These are phyloP conservation scores for Trichosporon faecale DNA, from an alignment of 1,284 basidiomycete genomes.

Conservation along the genomic window DNA sequence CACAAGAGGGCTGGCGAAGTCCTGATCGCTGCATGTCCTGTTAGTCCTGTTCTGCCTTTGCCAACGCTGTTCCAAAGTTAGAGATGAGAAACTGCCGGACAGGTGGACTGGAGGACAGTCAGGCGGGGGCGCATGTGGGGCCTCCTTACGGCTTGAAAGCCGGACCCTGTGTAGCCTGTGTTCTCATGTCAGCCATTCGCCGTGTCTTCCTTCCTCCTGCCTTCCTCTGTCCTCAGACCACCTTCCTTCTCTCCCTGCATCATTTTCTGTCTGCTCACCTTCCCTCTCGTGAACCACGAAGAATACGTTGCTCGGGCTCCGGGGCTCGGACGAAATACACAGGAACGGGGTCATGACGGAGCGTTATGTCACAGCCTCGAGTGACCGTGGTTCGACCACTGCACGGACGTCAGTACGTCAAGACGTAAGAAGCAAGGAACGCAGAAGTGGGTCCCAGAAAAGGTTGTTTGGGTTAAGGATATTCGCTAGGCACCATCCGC, in stretches of 20 bases:
- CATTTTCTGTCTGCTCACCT: too few relatives aligned
- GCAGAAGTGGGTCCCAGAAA: not conserved
- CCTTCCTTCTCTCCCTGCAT: too few relatives aligned
- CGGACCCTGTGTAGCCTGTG: not conserved
- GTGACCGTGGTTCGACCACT: too few relatives aligned
- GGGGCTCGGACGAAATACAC: not conserved
- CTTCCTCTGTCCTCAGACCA: not conserved
- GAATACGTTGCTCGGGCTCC: not conserved
- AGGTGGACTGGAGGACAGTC: not conserved
- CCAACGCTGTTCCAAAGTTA: too few relatives aligned
- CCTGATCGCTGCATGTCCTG: not conserved
- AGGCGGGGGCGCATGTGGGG: not conserved
- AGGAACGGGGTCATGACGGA: not conserved
- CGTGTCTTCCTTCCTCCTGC: not conserved
- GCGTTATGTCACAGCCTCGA: not conserved
- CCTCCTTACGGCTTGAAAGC: not conserved
- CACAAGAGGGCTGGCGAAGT: not conserved
- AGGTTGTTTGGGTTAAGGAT: conserved; percentile 2
- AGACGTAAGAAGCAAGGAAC: not conserved
- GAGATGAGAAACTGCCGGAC: too few relatives aligned
- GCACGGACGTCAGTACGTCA: too few relatives aligned
- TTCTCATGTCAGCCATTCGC: not conserved
- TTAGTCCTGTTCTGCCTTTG: too few relatives aligned
- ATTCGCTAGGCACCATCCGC: not conserved
- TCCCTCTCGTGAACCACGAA: not conserved